phyloP scores from a whole-genome alignment of 2,329 filamentous ascomycete genomes.

The Xylaria sp. region DNA sequence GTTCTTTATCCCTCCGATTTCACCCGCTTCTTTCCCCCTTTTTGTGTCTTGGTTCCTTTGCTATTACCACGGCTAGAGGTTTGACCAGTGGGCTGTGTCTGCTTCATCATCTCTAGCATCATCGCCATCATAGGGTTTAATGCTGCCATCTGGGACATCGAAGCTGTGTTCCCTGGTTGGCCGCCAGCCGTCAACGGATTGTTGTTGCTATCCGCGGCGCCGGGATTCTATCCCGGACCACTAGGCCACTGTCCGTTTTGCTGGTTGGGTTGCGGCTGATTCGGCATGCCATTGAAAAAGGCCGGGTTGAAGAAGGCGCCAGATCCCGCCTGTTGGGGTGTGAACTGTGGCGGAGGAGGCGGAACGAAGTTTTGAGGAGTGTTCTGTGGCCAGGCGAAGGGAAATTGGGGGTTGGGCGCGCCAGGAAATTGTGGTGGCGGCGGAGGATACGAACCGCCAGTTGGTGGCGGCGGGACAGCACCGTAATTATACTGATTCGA shows the following conservation, averaged over 20 bases:
- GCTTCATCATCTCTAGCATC: not conserved
- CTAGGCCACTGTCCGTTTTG: constrained; percentile 37
- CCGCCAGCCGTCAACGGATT: not conserved
- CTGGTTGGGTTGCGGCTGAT: constrained; percentile 43
- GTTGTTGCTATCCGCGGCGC: not conserved
- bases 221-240: constrained; percentile 27
- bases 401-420: constrained; percentile 46
- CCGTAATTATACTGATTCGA: constrained; percentile 35
- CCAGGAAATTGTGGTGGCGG: constrained; percentile 37
- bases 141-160: not conserved
- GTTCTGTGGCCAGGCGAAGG: constrained; percentile 48
- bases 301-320: constrained; percentile 60
- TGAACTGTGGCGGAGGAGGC: constrained; percentile 47
- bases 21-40: not conserved
- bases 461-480: constrained; percentile 35
- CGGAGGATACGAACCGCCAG: constrained; percentile 34
- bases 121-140: not conserved
- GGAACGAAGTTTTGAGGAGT: constrained; percentile 37
- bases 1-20: not conserved
- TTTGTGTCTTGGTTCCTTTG: not conserved
- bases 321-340: constrained; percentile 37
- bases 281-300: constrained; percentile 55
- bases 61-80: not conserved
- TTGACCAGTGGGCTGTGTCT: not conserved
- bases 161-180: not conserved